phyloP scores from a whole-genome alignment of 2,329 filamentous ascomycete genomes.

The Cordyceps cicadae region DNA sequence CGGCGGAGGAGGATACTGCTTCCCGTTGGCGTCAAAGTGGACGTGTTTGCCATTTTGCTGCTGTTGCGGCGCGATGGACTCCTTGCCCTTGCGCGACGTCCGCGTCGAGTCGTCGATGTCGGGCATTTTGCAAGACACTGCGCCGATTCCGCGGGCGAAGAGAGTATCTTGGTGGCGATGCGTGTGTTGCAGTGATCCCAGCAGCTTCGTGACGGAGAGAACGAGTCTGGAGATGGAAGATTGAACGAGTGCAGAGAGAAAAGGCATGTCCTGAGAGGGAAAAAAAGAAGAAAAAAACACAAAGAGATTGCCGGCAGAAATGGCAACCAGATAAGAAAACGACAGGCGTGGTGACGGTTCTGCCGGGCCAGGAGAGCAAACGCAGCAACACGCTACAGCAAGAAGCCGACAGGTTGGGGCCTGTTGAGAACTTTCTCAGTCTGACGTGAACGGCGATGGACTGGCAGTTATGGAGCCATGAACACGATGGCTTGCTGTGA shows the following conservation, averaged over 20 bases:
- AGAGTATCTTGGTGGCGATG: neutral
- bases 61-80: neutral
- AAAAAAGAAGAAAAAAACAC: neutral
- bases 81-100: slow-evolving; percentile 2
- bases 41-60: neutral
- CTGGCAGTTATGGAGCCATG: neutral
- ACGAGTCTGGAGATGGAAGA: neutral
- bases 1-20: neutral
- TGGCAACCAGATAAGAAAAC: neutral
- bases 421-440: slow-evolving; percentile 2
- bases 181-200: neutral
- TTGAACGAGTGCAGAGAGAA: neutral
- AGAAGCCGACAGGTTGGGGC: neutral
- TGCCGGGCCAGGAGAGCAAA: neutral
- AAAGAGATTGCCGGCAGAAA: neutral
- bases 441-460: neutral
- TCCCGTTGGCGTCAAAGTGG: slow-evolving; percentile 1
- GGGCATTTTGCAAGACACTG: neutral
- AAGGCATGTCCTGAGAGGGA: neutral
- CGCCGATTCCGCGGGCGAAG: neutral
- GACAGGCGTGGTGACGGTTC: neutral
- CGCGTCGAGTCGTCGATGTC: neutral
- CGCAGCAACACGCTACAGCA: neutral
- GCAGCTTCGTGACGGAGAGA: neutral
- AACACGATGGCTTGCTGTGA: neutral